phyloP scores from a whole-genome alignment of 2,329 filamentous ascomycete species.

The Neonectria magnoliae region DNA sequence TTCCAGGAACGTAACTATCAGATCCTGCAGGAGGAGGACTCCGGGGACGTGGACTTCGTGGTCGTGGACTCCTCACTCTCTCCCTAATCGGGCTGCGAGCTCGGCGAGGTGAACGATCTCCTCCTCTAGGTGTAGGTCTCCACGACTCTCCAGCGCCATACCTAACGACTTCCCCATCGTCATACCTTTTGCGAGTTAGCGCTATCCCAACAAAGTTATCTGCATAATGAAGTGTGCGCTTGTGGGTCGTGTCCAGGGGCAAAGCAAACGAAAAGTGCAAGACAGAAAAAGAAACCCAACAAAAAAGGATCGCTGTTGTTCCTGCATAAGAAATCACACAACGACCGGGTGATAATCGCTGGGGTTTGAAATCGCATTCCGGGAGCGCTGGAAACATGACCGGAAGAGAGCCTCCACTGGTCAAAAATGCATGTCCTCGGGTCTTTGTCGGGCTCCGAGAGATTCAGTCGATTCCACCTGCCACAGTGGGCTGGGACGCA shows the following conservation, averaged over 20 bases:
- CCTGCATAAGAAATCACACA: not conserved
- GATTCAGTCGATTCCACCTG: not conserved
- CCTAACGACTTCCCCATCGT: conserved; percentile 70
- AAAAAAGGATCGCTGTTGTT: not conserved
- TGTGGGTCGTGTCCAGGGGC: conserved; percentile 8
- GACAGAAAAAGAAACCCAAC: conserved; percentile 12
- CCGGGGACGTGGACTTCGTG: conserved; percentile 52
- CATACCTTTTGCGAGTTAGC: conserved; percentile 56
- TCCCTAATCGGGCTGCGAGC: conserved; percentile 46
- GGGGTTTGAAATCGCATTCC: not conserved
- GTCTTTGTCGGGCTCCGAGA: not conserved
- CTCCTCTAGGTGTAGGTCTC: conserved; percentile 62
- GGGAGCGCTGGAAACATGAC: not conserved
- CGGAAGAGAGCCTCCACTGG: not conserved
- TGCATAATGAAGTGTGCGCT: not conserved
- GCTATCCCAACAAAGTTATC: not conserved
- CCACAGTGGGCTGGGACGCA: not conserved
- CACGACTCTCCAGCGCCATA: conserved; percentile 71
- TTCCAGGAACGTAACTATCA: conserved; percentile 58
- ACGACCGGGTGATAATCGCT: not conserved
- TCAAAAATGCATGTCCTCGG: conserved; percentile 4
- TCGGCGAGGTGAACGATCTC: conserved; percentile 55
- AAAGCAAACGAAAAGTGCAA: conserved; percentile 13
- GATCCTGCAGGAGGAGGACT: conserved; percentile 51
- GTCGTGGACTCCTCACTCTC: conserved; percentile 48